Evolutionary conservation across 208 protist genomes (phyloP).

Genomic region (Strigomonas culicis): DNA sequence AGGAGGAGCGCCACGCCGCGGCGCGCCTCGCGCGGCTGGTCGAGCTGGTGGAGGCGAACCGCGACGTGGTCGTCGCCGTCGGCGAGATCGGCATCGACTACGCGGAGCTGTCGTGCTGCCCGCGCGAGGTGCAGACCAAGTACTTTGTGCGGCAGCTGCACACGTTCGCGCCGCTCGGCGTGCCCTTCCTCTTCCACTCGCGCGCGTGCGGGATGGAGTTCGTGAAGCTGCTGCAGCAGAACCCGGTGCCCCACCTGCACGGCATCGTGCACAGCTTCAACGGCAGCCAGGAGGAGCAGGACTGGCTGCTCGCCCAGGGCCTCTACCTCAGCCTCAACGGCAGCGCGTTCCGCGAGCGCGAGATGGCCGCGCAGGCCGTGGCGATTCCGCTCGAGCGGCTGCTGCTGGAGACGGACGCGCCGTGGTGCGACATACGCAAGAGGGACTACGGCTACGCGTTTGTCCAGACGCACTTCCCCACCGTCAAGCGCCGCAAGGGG

Average conservation of each 20-base stretch:
- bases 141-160: constrained; percentile 68
- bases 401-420: constrained; percentile 94
- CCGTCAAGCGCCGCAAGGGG: constrained; percentile 27
- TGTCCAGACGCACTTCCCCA: constrained; percentile 44
- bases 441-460: constrained; percentile 78
- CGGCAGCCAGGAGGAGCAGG: constrained; percentile 79
- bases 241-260: background rate
- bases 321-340: constrained; percentile 90
- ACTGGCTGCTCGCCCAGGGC: constrained; percentile 66
- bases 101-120: constrained; percentile 78
- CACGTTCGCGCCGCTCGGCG: constrained; percentile 37
- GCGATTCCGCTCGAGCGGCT: constrained; percentile 76
- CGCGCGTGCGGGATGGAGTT: constrained; percentile 87
- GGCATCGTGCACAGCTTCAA: constrained; percentile 96
- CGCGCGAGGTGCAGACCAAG: constrained; percentile 61
- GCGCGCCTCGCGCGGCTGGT: constrained; percentile 50
- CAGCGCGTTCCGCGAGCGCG: constrained; percentile 87
- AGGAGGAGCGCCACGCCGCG: constrained; percentile 23
- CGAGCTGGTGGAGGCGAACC: constrained; percentile 53
- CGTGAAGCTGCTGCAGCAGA: constrained; percentile 46
- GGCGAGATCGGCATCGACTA: constrained; percentile 93
- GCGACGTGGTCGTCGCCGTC: constrained; percentile 83
- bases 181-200: constrained; percentile 92
- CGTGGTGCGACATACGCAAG: constrained; percentile 93
- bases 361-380: constrained; percentile 62